These are phyloP conservation scores for Sclerotinia glacialis DNA, from an alignment of 2,329 filamentous ascomycete species.

Conservation along the genomic window DNA sequence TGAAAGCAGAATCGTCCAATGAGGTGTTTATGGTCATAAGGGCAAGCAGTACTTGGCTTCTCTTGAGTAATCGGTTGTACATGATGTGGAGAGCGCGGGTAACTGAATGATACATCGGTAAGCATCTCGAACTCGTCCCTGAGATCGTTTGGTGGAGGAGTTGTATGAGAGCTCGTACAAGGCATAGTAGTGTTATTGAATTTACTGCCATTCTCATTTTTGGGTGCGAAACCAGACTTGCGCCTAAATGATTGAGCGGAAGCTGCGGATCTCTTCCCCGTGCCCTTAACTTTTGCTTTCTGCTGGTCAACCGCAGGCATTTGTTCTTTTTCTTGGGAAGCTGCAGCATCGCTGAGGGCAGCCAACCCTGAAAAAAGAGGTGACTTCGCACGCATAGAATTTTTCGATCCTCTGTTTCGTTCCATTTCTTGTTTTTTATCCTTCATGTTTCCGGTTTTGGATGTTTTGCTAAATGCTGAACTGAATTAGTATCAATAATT, in stretches of 20 bases:
- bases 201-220: not conserved
- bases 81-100: not conserved
- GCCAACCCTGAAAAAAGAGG: not conserved
- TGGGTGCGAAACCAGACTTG: fast-evolving
- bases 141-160: too few species aligned
- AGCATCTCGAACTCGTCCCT: not conserved
- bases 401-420: not conserved
- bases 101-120: not conserved
- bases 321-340: not conserved
- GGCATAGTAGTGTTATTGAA: fast-evolving
- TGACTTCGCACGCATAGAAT: not conserved
- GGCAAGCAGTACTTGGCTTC: not conserved
- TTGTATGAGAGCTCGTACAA: not conserved
- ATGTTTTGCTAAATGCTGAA: not conserved
- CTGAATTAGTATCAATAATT: not conserved
- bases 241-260: not conserved
- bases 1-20: conserved; percentile 11
- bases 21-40: not conserved
- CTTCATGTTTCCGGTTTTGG: not conserved
- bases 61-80: fast-evolving
- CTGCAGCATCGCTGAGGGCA: not conserved
- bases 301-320: not conserved
- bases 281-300: not conserved
- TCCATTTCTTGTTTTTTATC: not conserved
- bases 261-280: not conserved